These are phyloP conservation scores for Wallemia mellicola DNA, from an alignment of 1,284 basidiomycete genomes.

Conservation along the genomic window DNA sequence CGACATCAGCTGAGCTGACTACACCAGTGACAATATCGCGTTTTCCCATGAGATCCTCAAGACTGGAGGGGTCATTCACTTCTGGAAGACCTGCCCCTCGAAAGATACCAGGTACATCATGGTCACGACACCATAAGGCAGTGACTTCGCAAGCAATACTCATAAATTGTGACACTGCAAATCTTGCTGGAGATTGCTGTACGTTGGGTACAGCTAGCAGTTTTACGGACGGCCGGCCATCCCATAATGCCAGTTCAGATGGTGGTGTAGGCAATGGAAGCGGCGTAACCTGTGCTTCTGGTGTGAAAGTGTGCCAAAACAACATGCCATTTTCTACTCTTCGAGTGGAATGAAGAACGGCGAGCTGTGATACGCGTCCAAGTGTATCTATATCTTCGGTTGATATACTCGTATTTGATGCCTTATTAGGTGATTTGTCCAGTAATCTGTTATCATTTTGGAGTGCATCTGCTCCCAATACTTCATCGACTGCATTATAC, in stretches of 20 bases:
- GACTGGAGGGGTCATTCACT: slow-evolving; percentile 3
- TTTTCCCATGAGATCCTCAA: slow-evolving; percentile 11
- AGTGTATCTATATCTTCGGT: slow-evolving; percentile 3
- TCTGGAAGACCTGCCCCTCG: slow-evolving; percentile 22
- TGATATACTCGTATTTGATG: slow-evolving; percentile 7
- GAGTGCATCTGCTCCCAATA: slow-evolving; percentile 22
- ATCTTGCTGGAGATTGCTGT: slow-evolving; percentile 7
- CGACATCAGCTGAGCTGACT: slow-evolving; percentile 9
- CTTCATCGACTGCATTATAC: slow-evolving; percentile 37
- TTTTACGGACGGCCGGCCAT: slow-evolving; percentile 10
- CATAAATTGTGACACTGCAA: slow-evolving; percentile 52
- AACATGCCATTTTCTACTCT: background rate
- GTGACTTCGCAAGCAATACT: slow-evolving; percentile 47
- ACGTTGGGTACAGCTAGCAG: slow-evolving; percentile 20
- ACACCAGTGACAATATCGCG: slow-evolving; percentile 14
- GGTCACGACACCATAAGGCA: slow-evolving; percentile 36
- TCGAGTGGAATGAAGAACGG: background rate
- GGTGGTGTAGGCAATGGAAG: background rate
- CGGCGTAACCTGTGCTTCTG: background rate
- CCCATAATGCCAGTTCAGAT: background rate
- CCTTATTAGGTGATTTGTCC: too few species aligned
- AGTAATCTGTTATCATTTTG: too few species aligned
- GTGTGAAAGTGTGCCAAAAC: background rate
- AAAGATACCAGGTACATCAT: slow-evolving; percentile 33
- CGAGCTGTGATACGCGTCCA: slow-evolving; percentile 3